These are phyloP conservation scores for Trichomonas gallinae DNA, from an alignment of 208 protist species.

Conservation along the genomic window DNA sequence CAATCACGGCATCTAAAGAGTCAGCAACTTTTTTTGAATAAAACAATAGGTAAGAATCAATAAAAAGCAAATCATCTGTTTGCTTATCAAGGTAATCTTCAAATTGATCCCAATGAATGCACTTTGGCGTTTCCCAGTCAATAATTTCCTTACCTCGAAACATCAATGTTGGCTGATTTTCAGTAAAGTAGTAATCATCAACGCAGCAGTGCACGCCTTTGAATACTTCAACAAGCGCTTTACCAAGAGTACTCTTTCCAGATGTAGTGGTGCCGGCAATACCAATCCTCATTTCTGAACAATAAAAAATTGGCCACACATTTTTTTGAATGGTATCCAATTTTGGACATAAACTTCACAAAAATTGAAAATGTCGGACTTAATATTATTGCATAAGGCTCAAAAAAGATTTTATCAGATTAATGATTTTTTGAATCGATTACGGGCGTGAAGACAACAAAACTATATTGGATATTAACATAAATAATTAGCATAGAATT, in stretches of 20 bases:
- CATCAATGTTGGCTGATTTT: background rate
- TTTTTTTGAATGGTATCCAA: too few relatives aligned
- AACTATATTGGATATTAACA: too few relatives aligned
- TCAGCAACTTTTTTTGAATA: background rate
- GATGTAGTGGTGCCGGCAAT: background rate
- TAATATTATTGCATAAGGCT: too few relatives aligned
- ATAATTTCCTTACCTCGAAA: background rate
- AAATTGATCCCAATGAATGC: background rate
- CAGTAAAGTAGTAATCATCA: background rate
- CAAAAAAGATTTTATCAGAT: too few relatives aligned
- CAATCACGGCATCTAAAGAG: background rate
- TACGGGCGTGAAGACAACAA: too few relatives aligned
- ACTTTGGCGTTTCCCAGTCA: background rate
- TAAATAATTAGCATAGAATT: too few relatives aligned
- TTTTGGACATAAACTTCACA: too few relatives aligned
- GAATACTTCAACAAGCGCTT: background rate
- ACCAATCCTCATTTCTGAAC: background rate
- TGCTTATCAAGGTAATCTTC: background rate
- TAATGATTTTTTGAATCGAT: too few relatives aligned
- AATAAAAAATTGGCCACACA: background rate
- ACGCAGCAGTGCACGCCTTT: background rate
- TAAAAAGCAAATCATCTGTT: background rate
- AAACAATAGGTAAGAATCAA: background rate
- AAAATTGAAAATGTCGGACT: too few relatives aligned
- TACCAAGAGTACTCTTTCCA: background rate